Base-by-base conservation (phyloP, 164 flowering plant species). In the Magnolia changhungtana region DNA sequence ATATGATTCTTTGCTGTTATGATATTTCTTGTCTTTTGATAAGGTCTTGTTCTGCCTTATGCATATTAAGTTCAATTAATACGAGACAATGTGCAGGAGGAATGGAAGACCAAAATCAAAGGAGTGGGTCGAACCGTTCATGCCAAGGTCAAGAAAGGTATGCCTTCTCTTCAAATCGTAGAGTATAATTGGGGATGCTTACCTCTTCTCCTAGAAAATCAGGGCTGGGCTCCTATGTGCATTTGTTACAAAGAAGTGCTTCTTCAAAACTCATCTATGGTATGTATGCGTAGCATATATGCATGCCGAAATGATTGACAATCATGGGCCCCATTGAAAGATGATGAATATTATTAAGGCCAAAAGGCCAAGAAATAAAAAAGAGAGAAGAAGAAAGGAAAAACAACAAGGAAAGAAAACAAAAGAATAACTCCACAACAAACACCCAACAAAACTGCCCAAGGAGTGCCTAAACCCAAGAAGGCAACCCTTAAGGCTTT, bases 101-200 rank as follows among this genome's bases (percentile, higher is more conserved):
- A 89, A 66, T 96, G 96, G 92, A 89, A 81, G 82, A 80, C 74
- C 23, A 88, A 87, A 84, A 87, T 96, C 79, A 89, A 87, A 79
- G 93, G 45, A 70, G 89, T 82, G 45, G 99, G 98, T 77, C 97
- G 92, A 67, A 63, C 52, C 77, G n/a, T 92, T 77, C 94, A 94
- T 85, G 59, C 83, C 49, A 90, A 92, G 82, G 78, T 89, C 71
- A 90, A 82, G 80, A 92, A 91, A 89, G 98, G 99, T 91, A 75
- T 77, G 66, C 55, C n/a, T 7, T 5, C 69, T 10, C 18, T 63
- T 63, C 9, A 63, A 20, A 19, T 55, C 8, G 16, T 55, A 9
- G 59, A 31, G 37, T 31, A 4, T 31, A 10, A 55, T 55, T 55
- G 16, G 7, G 59, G 59, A 55, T 55, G 59, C 59, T 55, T 55